Base-by-base conservation (phyloP, 73 alveolate species). In the Effrenium voratum region DNA sequence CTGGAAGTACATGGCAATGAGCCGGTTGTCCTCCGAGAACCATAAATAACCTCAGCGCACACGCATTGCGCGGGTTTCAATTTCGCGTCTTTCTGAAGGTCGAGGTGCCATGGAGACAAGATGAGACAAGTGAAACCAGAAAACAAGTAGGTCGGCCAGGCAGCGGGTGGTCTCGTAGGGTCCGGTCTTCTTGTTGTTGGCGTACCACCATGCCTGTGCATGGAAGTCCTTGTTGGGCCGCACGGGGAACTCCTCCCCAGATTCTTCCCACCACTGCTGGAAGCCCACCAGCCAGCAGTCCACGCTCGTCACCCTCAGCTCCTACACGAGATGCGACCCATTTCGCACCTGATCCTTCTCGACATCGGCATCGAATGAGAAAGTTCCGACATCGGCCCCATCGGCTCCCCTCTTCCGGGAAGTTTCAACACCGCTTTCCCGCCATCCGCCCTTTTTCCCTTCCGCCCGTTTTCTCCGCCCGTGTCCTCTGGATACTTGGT, bases 1-100 rank as follows among this genome's bases (percentile, higher is more conserved):
- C 95, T 87, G 95, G 47, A 87, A 43, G 49, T 87, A 87, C 95
- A 87, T 87, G 59, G 95, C 95, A 26, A 87, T 87, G 82, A 87
- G 84, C 49, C 68, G 68, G 50, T 66, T 57, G n/a, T 85, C 72
- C 63, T 87, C 95, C 68, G 68, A 52, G 84, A 87, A 87, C 95
- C 95, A 87, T 12, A 87, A 68, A 50, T 55, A 87, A 68, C 75
- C 95, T 87, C 49, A 63, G 81, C 24, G 24, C 45, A 34, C 4
- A 22, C n/a, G 13, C 47, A 41, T 32, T 34, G 59, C 22, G 15
- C 36, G 44, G 2, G 26, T 30, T 2, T 70, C 44, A 22, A 22
- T 4, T 16, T 10, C 6, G 36, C 26, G 30, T 4, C 24, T 4
- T 70, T 22, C 13, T 26, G 47, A 16, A 22, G 36, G 15, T 16